These are phyloP conservation scores for Colletotrichum higginsianum DNA, from an alignment of 2,329 filamentous ascomycete genomes.

Conservation along the genomic window DNA sequence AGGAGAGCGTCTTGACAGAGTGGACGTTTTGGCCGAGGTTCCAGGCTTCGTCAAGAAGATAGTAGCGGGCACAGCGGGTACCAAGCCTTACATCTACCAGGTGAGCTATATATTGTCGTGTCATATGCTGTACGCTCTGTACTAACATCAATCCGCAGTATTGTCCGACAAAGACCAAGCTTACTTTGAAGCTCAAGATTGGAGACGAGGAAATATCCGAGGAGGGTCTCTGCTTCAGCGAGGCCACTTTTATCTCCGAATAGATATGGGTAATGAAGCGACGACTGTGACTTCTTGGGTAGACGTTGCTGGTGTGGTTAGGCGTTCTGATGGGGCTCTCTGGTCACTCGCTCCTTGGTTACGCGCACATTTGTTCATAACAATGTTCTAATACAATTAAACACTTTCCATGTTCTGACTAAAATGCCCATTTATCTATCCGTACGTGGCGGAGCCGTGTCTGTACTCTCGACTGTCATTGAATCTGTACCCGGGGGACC, in stretches of 20 bases:
- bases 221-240: conserved; percentile 84
- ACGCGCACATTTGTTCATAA: conserved; percentile 31
- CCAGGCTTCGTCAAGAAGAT: conserved; percentile 96
- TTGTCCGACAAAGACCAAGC: conserved; percentile 72
- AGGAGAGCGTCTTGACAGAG: conserved; percentile 80
- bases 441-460: not conserved
- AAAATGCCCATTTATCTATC: not conserved
- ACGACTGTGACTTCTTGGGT: conserved; percentile 27
- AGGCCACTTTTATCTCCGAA: conserved; percentile 96
- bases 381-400: conserved; percentile 38
- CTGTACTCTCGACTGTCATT: not conserved
- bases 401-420: conserved; percentile 22
- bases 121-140: not conserved
- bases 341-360: conserved; percentile 40
- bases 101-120: conserved; percentile 61
- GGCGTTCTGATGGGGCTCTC: conserved; percentile 38
- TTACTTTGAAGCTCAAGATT: conserved; percentile 86
- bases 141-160: conserved; percentile 69
- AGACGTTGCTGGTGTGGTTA: conserved; percentile 34
- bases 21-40: conserved; percentile 97
- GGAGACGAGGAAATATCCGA: conserved; percentile 85
- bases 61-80: conserved; percentile 88
- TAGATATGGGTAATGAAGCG: conserved; percentile 45
- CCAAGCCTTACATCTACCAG: conserved; percentile 98
- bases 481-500: conserved; percentile 1